Evolutionary conservation across 2,329 filamentous ascomycete species (phyloP), one percentile per base, ranked within the genome.

Genomic region (Fusarium sp.): DNA sequence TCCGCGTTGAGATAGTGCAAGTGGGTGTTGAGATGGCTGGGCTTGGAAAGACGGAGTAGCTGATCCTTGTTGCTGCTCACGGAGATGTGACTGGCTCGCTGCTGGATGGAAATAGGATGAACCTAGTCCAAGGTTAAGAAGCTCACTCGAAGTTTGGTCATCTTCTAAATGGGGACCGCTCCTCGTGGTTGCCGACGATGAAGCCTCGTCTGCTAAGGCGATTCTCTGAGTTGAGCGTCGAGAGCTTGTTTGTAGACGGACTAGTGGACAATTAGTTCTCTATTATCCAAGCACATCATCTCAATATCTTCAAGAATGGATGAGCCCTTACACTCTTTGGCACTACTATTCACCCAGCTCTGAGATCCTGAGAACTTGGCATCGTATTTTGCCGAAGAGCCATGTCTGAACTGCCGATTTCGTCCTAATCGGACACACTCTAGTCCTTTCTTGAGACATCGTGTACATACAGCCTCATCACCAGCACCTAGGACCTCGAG

Each of bases 351-450:
- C 0, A 75, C 73, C 73, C 73, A 75, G 6, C 12, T 75, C 25
- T 75, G 71, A 4, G 69, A 56, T 1, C 69, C 62, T 3, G 64
- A 65, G 20, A 75, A 75, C 18, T 74, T 74, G 7, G 69, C 71
- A 6, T 75, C 73, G 25, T 75, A 75, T 22, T 74, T 75, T n/a
- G 73, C 73, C 0, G 73, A 76, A 0, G 73, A 75, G 4, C 73
- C 73, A 35, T 75, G 53, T 15, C 69, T 65, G 33, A 75, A 75
- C 6, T 47, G 59, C 1, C 69, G 59, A 10, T 42, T 72, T 2
- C 71, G 54, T 5, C 42, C 62, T 7, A 31, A 11, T 1, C 73
- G 71, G 4, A 73, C 27, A 14, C 73, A 75, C 3, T 71, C 61
- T 5, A 75, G 8, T 0, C 73, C 65, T n/a, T 59, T 75, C 0